phyloP scores from a whole-genome alignment of 805 yeast genomes.

The Kazachstania martiniae region DNA sequence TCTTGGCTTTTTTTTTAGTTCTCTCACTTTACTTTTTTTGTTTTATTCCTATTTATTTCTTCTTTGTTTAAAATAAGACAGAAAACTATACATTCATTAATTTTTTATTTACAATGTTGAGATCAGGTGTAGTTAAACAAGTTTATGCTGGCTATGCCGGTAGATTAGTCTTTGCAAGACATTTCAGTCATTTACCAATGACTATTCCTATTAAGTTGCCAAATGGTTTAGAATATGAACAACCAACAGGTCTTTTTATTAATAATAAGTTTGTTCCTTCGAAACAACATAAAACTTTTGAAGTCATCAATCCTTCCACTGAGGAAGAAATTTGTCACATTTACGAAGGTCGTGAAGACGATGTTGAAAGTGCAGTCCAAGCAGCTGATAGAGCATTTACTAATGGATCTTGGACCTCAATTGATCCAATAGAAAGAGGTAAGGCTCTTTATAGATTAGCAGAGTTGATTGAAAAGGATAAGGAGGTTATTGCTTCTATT shows the following conservation, averaged over 20 bases:
- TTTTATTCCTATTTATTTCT: too few species aligned
- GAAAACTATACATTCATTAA: too few species aligned
- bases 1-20: too few species aligned
- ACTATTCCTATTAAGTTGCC: constrained; percentile 48
- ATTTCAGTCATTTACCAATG: constrained; percentile 31
- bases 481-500: constrained; percentile 65
- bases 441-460: constrained; percentile 59
- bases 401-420: constrained; percentile 49
- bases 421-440: constrained; percentile 59
- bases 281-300: constrained; percentile 47
- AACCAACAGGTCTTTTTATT: constrained; percentile 73
- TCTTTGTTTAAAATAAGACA: too few species aligned
- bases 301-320: constrained; percentile 55
- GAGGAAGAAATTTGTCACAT: constrained; percentile 60
- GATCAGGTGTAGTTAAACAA: too few species aligned
- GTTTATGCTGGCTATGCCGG: too few species aligned
- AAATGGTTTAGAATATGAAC: constrained; percentile 58
- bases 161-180: too few species aligned
- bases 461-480: constrained; percentile 63
- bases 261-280: constrained; percentile 61
- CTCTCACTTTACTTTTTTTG: too few species aligned
- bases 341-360: constrained; percentile 58
- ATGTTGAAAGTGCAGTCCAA: constrained; percentile 72
- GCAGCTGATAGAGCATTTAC: constrained; percentile 77
- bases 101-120: too few species aligned